These are phyloP conservation scores for Penicillium olsonii DNA, from an alignment of 2,329 filamentous ascomycete genomes.

Conservation along the genomic window DNA sequence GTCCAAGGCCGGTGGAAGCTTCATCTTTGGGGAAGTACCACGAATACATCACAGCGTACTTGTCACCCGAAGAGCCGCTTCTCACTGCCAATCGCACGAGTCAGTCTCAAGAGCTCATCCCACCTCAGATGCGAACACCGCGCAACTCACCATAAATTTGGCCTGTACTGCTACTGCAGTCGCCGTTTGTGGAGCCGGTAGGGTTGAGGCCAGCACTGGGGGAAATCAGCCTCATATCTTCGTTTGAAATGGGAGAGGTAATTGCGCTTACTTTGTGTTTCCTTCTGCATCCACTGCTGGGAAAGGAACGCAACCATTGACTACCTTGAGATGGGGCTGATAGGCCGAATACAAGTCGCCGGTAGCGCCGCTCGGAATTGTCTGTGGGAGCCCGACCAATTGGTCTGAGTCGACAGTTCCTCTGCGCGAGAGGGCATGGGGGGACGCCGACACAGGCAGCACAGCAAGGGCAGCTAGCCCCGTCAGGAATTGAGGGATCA, in stretches of 20 bases:
- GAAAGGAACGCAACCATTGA: conserved; percentile 64
- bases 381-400: conserved; percentile 57
- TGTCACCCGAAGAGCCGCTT: conserved; percentile 40
- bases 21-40: conserved; percentile 56
- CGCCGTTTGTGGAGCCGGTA: conserved; percentile 40
- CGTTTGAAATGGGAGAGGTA: background rate
- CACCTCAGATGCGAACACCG: too few relatives aligned
- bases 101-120: background rate
- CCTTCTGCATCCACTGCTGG: conserved; percentile 61
- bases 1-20: conserved; percentile 48
- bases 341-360: conserved; percentile 57
- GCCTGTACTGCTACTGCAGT: conserved; percentile 49
- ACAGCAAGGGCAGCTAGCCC: conserved; percentile 6
- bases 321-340: conserved; percentile 57
- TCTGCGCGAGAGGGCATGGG: conserved; percentile 25
- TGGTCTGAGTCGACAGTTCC: conserved; percentile 48
- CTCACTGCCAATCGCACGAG: conserved; percentile 33
- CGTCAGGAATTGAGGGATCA: conserved; percentile 9
- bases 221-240: background rate
- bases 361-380: conserved; percentile 50
- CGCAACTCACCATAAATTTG: conserved; percentile 50
- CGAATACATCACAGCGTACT: conserved; percentile 55
- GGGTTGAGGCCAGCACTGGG: conserved; percentile 48
- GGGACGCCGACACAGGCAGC: conserved; percentile 1
- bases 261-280: conserved; percentile 54